phyloP scores from a whole-genome alignment of 768 basidiomycete species.

The Auriculariales sp. region DNA sequence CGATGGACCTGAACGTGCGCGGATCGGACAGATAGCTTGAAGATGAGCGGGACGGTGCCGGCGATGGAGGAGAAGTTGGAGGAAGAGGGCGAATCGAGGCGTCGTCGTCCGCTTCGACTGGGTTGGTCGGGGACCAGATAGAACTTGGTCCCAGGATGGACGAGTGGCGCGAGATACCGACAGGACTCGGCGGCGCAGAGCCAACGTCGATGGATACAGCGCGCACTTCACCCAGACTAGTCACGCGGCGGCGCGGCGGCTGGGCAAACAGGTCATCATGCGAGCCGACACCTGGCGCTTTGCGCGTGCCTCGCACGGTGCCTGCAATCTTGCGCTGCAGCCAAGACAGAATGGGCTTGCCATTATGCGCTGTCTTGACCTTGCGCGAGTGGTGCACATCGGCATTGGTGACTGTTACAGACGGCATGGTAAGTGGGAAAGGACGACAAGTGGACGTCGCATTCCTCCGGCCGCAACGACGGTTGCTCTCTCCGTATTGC shows the following conservation, averaged over 20 bases:
- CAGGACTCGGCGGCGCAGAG: not conserved
- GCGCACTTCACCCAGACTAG: not conserved
- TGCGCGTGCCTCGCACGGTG: constrained; percentile 41
- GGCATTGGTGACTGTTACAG: not conserved
- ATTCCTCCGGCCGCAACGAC: too few species aligned
- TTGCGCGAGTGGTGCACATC: constrained; percentile 28
- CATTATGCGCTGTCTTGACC: constrained; percentile 41
- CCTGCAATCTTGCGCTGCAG: constrained; percentile 76
- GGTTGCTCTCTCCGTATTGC: too few species aligned
- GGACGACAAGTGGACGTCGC: not conserved
- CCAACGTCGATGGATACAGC: not conserved
- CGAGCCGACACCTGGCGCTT: constrained; percentile 17
- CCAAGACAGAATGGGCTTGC: constrained; percentile 83
- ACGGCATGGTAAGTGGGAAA: not conserved
- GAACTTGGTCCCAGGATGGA: constrained; percentile 60
- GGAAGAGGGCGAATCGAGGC: constrained; percentile 84
- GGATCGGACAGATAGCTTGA: constrained; percentile 74
- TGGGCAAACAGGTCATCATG: not conserved
- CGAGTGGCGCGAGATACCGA: constrained; percentile 10
- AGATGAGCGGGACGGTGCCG: constrained; percentile 71
- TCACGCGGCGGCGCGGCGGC: not conserved
- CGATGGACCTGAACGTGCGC: constrained; percentile 67
- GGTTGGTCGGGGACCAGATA: constrained; percentile 64
- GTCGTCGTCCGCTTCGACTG: constrained; percentile 82
- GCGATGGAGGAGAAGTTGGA: constrained; percentile 77